Percentiles rank a stretch among this genome's conserved stretches.
Evolutionary conservation across 208 protist species (phyloP).

Genomic region (Acanthamoeba lugdunensis): DNA sequence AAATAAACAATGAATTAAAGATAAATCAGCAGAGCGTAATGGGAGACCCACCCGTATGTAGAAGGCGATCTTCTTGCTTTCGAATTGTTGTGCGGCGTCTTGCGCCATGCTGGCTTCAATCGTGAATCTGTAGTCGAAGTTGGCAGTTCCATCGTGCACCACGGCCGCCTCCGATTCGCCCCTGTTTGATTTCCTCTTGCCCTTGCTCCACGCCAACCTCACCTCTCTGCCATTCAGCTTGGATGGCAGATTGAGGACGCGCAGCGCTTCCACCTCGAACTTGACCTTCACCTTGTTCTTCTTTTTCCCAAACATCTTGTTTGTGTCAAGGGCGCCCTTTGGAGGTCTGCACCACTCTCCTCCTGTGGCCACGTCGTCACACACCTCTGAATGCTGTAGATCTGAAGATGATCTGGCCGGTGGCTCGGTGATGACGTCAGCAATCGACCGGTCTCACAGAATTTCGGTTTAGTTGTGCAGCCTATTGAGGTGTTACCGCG

Average conservation of each 20-base stretch:
- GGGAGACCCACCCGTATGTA: neutral
- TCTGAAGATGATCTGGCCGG: too few relatives aligned
- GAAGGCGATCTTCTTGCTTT: constrained; percentile 52
- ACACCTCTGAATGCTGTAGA: too few relatives aligned
- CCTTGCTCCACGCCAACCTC: constrained; percentile 43
- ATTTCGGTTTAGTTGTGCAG: too few relatives aligned
- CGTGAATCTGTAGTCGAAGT: neutral
- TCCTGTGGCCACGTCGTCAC: too few relatives aligned
- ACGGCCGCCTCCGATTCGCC: constrained; percentile 17
- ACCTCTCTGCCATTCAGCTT: constrained; percentile 46
- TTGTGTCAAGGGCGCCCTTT: too few relatives aligned
- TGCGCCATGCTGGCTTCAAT: constrained; percentile 5
- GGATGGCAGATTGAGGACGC: constrained; percentile 3
- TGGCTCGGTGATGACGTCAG: too few relatives aligned
- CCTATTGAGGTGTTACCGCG: too few relatives aligned
- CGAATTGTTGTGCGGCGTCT: constrained; percentile 11
- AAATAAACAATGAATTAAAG: neutral
- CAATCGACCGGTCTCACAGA: too few relatives aligned
- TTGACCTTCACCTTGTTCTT: constrained; percentile 55
- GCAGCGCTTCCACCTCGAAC: constrained; percentile 15
- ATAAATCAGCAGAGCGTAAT: too few relatives aligned
- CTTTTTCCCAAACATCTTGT: constrained; percentile 55
- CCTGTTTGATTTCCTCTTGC: constrained; percentile 56
- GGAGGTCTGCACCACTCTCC: too few relatives aligned
- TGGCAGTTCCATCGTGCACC: neutral